Conservation (phyloP, 2,329 filamentous ascomycete genomes). For the Phyllosticta capitalensis region DNA sequence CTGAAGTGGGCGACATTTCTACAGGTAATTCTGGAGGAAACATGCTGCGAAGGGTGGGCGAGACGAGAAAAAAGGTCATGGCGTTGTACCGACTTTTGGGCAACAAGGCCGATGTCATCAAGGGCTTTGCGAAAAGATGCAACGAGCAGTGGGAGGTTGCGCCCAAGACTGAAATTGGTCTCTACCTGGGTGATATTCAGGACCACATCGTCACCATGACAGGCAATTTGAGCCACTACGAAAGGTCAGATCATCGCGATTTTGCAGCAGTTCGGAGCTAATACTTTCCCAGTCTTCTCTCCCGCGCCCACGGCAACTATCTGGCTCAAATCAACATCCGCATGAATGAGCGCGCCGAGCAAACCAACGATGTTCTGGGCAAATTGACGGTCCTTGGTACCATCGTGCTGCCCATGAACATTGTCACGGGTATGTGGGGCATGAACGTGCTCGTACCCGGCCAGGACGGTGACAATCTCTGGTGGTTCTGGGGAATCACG, state of each 20-base stretch:
- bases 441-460: conserved; percentile 98
- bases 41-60: conserved; percentile 86
- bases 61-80: conserved; percentile 97
- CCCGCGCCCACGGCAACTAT: conserved; percentile 89
- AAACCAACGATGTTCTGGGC: conserved; percentile 88
- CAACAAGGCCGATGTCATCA: conserved; percentile 98
- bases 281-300: conserved; percentile 58
- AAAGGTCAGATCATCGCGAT: conserved; percentile 55
- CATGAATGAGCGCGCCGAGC: conserved; percentile 96
- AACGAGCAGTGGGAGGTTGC: conserved; percentile 98
- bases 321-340: conserved; percentile 98
- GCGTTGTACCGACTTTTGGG: conserved; percentile 82
- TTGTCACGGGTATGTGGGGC: conserved; percentile 95
- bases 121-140: conserved; percentile 95
- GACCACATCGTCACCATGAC: conserved; percentile 99
- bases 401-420: conserved; percentile 97
- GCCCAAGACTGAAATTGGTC: conserved; percentile 87
- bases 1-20: conserved; percentile 33
- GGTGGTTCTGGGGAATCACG: conserved; percentile 51
- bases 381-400: conserved; percentile 94
- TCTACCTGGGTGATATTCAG: conserved; percentile 96
- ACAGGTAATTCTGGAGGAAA: conserved; percentile 49
- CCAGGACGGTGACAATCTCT: conserved; percentile 64
- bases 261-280: conserved; percentile 10
- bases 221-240: conserved; percentile 87